Percentiles rank a stretch among this genome's conserved stretches.
Conservation (phyloP, 2,329 filamentous ascomycete species). For the Aureobasidium melanogenum region DNA sequence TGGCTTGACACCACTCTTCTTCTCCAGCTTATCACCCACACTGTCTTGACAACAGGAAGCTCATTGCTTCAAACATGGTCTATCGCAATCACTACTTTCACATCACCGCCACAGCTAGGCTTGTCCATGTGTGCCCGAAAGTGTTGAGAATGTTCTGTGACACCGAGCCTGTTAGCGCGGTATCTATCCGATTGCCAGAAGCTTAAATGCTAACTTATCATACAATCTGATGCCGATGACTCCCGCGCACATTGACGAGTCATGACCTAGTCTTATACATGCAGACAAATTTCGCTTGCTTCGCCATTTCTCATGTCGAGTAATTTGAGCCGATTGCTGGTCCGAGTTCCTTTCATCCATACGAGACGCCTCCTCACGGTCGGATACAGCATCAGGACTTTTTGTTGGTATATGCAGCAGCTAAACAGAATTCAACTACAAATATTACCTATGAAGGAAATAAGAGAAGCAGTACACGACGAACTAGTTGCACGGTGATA, state of each 20-base stretch:
- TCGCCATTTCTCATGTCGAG: neutral
- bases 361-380: no score
- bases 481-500: no score
- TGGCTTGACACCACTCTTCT: neutral
- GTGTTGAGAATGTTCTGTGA: slow-evolving; percentile 1
- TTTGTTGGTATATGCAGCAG: no score
- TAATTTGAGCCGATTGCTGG: neutral
- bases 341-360: neutral
- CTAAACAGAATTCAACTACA: no score
- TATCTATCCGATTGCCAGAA: neutral
- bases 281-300: neutral
- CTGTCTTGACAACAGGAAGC: neutral
- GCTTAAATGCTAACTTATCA: slow-evolving; percentile 1
- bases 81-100: neutral
- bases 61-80: neutral
- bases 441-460: no score
- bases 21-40: slow-evolving; percentile 4
- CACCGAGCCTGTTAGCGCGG: slow-evolving; percentile 4
- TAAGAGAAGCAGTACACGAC: no score
- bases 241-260: neutral
- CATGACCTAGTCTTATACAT: neutral
- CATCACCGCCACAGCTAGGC: neutral
- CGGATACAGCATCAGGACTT: no score
- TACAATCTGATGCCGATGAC: neutral
- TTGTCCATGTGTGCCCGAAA: neutral